Evolutionary conservation across 2,329 filamentous ascomycete genomes (phyloP), one percentile per base, ranked within the genome.

Genomic region (Huntiella abstrusa): DNA sequence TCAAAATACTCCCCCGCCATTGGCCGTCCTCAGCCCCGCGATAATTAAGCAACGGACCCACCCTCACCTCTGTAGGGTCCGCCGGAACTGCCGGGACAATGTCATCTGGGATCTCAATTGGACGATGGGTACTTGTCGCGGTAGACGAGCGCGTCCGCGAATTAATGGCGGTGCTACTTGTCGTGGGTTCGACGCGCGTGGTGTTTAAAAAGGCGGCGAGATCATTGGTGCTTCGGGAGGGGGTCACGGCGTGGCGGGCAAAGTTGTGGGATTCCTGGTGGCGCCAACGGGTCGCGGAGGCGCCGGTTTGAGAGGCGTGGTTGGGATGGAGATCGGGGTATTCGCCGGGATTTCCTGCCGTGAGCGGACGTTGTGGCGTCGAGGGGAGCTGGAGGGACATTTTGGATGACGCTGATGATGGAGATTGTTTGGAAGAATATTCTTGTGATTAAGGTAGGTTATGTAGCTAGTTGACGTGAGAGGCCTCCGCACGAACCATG

Each of bases 1-100:
- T 65, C 54, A 95, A 65, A 5, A 93, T 82, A 59, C 85, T 93
- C 49, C 88, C 87, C 55, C 83, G 68, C 87, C 88, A 96, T 35
- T 66, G 66, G 22, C 69, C 70, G 54, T 79, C 73, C 53, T 80
- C 75, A 74, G 81, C 86, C 55, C 74, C 73, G 52, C 79, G 70
- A 60, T 86, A 88, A 62, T 88, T 88, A 51, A 88, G 63, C 52
- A 88, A 64, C 15, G 83, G 83, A 1, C 83, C 83, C 54, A 74
- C 79, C 11, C 80, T 66, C 22, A 86, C 69, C 51, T 82, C 74
- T 55, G 64, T 69, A 40, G 68, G 69, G 42, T 72, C 69, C 4
- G 57, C 53, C 5, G 54, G 53, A 13, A 50, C 34, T 13, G 52
- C 52, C 19, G 47, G 47, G 35, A 35, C 37, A 16, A 41, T 16